A percentile compares a stretch with the other conserved stretches of the same genome.
These are phyloP conservation scores for Cladorrhinum sp. DNA, from an alignment of 2,329 filamentous ascomycete genomes.

Conservation along the genomic window DNA sequence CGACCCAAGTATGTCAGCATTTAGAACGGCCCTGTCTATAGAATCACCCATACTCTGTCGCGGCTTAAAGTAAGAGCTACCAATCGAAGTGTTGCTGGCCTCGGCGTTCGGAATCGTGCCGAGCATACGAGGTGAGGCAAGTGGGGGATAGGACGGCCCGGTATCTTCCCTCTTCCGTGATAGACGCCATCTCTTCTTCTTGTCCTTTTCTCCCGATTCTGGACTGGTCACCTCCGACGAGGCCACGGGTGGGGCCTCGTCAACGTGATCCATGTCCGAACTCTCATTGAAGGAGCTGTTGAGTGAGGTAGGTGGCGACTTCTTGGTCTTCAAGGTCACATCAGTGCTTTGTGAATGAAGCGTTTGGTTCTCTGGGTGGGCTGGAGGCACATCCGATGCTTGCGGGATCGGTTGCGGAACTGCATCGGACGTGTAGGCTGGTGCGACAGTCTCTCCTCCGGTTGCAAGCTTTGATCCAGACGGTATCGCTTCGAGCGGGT, in stretches of 20 bases:
- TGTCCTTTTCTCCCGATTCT: conserved; percentile 52
- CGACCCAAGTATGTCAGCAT: conserved; percentile 37
- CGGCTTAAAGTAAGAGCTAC: conserved; percentile 52
- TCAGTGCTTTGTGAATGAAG: conserved; percentile 46
- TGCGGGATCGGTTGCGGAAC: conserved; percentile 47
- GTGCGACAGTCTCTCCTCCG: conserved; percentile 15
- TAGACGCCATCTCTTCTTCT: conserved; percentile 69
- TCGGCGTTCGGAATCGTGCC: conserved; percentile 63
- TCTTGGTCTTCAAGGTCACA: conserved; percentile 58
- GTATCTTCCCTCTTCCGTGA: conserved; percentile 64
- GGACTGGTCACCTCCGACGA: conserved; percentile 16
- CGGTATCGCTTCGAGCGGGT: conserved; percentile 43
- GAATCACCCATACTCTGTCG: conserved; percentile 52
- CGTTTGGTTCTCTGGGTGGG: conserved; percentile 16
- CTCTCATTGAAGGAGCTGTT: conserved; percentile 76
- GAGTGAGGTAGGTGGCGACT: conserved; percentile 73
- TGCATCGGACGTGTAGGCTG: conserved; percentile 25
- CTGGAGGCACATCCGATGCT: conserved; percentile 44
- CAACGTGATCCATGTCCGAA: conserved; percentile 73
- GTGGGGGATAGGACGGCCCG: conserved; percentile 37
- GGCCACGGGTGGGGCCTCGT: conserved; percentile 46
- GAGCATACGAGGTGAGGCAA: conserved; percentile 47
- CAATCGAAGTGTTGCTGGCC: conserved; percentile 65
- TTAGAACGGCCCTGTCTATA: conserved; percentile 42
- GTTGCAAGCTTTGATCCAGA: conserved; percentile 15